Evolutionary conservation across 179 eudicot genomes (phyloP), one percentile per base, ranked within the genome.

Genomic region (Silene coronaria): DNA sequence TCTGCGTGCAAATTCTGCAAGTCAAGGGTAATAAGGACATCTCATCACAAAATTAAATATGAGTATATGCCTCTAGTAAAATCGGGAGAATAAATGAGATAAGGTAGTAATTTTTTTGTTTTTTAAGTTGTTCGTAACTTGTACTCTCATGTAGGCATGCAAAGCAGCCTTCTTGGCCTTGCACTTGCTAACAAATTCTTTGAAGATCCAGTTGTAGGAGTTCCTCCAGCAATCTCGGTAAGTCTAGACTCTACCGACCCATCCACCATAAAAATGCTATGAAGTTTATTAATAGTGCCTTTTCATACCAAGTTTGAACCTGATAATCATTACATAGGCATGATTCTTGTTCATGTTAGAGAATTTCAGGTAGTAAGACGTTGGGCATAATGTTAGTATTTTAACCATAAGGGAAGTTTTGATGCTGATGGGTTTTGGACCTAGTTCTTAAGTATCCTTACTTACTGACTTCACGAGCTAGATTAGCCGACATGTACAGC

Each of bases 171-270:
- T 75, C 83, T 93, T 74, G 98, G 91, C 34, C 98, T 93, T 17
- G 96, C 98, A 58, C 95, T 93, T 70, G 98, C 98, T 58, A 93
- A 93, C 76, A 87, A 70, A 67, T 93, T 93, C 73, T 93, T 93
- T 72, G 84, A 89, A 84, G 96, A 93, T 85, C 97, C 98, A 32
- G 88, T 89, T 70, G 98, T 93, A 28, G 86, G 88, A 55, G 91
- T 93, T 64, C 97, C 98, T 70, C 96, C 97, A 26, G 98, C 97
- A 46, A 88, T 93, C 63, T 93, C 98, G 73, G 98, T 93, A 87
- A 91, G 95, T 81, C 53, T 6, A 10, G 19, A 3, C 73, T 16
- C 36, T 19, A 28, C 1, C 27, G 2, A 42, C 17, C 71, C n/a
- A 0, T 4, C 38, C 38, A 28, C 62, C 24, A 27, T 27, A 27